Conservation (phyloP, 148 eudicot genomes). For the Chenopodium formosanum region DNA sequence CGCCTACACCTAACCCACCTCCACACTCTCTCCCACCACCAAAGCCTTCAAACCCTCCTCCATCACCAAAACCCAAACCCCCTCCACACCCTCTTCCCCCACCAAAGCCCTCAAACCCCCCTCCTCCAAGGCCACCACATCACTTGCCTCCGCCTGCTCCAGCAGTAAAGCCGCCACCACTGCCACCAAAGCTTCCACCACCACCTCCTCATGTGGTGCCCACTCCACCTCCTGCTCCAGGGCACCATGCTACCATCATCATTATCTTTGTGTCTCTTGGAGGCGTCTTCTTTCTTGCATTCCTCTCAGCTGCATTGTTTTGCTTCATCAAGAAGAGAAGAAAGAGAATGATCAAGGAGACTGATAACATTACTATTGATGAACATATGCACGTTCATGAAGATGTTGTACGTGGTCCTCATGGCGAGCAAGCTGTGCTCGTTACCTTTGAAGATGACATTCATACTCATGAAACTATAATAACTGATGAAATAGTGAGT, state of each 20-base stretch:
- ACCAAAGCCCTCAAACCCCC: slow-evolving; percentile 25
- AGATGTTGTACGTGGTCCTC: slow-evolving; percentile 61
- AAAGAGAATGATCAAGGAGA: slow-evolving; percentile 45
- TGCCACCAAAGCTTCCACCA: slow-evolving; percentile 37
- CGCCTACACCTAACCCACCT: slow-evolving; percentile 34
- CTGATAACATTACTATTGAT: slow-evolving; percentile 51
- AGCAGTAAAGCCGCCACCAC: slow-evolving; percentile 33
- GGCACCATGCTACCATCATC: slow-evolving; percentile 56
- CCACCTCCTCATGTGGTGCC: slow-evolving; percentile 36
- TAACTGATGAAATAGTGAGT: slow-evolving; percentile 40
- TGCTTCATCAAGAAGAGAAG: slow-evolving; percentile 66
- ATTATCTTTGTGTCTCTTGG: slow-evolving; percentile 67
- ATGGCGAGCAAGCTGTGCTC: slow-evolving; percentile 53
- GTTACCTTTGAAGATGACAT: slow-evolving; percentile 66
- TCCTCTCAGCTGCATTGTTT: slow-evolving; percentile 55
- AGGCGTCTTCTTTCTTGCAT: slow-evolving; percentile 74
- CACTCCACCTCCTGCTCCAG: slow-evolving; percentile 45
- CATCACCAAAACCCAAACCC: slow-evolving; percentile 34
- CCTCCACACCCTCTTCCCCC: slow-evolving; percentile 29
- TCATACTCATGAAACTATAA: slow-evolving; percentile 53
- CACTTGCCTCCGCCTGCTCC: slow-evolving; percentile 34
- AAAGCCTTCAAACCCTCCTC: slow-evolving; percentile 28
- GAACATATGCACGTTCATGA: slow-evolving; percentile 58
- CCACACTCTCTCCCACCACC: slow-evolving; percentile 29
- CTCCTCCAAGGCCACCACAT: slow-evolving; percentile 44